Evolutionary conservation across 2,329 filamentous ascomycete genomes (phyloP).

Genomic region (Neonectria punicea): DNA sequence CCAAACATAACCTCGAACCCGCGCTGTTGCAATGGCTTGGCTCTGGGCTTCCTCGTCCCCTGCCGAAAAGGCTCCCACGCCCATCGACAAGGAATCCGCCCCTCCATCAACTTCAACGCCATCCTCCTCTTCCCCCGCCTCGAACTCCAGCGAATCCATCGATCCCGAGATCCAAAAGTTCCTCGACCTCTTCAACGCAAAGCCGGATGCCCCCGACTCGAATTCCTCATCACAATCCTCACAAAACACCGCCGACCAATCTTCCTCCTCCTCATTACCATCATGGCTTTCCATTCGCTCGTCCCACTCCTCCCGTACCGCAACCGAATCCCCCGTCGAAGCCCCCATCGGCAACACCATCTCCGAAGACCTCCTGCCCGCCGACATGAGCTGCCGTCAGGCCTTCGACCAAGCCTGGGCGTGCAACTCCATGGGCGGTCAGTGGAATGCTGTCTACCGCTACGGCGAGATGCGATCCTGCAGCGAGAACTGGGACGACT

Average conservation of each 20-base stretch:
- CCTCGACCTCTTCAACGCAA: conserved; percentile 56
- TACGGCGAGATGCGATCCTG: conserved; percentile 82
- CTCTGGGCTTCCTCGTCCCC: conserved; percentile 62
- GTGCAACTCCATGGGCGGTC: conserved; percentile 90
- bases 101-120: conserved; percentile 32
- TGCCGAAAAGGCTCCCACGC: conserved; percentile 41
- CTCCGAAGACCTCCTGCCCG: conserved; percentile 78
- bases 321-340: conserved; percentile 23
- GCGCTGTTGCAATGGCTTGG: conserved; percentile 66
- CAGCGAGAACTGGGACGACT: conserved; percentile 88
- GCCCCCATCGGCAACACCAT: conserved; percentile 56
- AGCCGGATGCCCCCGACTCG: conserved; percentile 31
- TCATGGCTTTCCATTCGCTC: conserved; percentile 51
- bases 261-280: conserved; percentile 46
- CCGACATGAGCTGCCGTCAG: conserved; percentile 86
- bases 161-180: conserved; percentile 67
- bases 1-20: conserved; percentile 11
- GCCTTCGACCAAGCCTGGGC: conserved; percentile 95
- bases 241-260: conserved; percentile 38
- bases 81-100: conserved; percentile 37
- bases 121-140: conserved; percentile 25
- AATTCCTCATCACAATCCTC: conserved; percentile 43
- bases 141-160: conserved; percentile 42
- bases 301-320: conserved; percentile 37
- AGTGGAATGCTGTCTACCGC: conserved; percentile 92